These are phyloP conservation scores for Tetragonia tetragonoides DNA, from an alignment of 148 eudicot species.

Conservation along the genomic window DNA sequence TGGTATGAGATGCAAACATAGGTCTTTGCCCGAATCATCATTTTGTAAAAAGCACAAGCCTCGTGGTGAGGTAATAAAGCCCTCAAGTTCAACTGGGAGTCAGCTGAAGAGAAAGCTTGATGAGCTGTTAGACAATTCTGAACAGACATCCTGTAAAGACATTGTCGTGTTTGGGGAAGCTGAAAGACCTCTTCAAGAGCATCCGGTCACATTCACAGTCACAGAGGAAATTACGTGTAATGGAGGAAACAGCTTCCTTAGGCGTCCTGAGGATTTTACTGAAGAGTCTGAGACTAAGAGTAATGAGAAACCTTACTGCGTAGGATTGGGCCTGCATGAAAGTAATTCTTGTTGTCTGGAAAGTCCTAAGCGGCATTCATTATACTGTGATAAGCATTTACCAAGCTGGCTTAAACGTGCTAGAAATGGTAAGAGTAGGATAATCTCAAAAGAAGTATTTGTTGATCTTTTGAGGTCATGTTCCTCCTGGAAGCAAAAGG, in stretches of 20 bases:
- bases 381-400: conserved; percentile 89
- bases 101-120: conserved; percentile 58
- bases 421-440: conserved; percentile 92
- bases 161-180: conserved; percentile 39
- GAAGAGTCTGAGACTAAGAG: conserved; percentile 20
- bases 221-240: conserved; percentile 29
- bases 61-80: conserved; percentile 31
- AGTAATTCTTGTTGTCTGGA: conserved; percentile 52
- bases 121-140: conserved; percentile 36
- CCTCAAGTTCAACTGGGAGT: conserved; percentile 35
- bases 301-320: conserved; percentile 46
- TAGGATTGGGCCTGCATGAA: conserved; percentile 55
- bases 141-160: conserved; percentile 34
- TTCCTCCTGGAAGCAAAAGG: conserved; percentile 56
- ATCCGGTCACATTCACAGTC: conserved; percentile 38
- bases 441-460: conserved; percentile 87
- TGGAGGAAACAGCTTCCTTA: conserved; percentile 27
- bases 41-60: conserved; percentile 89
- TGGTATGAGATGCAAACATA: conserved; percentile 86
- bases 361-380: conserved; percentile 56
- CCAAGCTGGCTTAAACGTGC: conserved; percentile 99
- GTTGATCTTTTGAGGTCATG: conserved; percentile 72
- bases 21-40: conserved; percentile 60
- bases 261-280: conserved; percentile 31
- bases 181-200: conserved; percentile 43